phyloP scores from a whole-genome alignment of 208 protist genomes.

The Wallacemonas sp. region DNA sequence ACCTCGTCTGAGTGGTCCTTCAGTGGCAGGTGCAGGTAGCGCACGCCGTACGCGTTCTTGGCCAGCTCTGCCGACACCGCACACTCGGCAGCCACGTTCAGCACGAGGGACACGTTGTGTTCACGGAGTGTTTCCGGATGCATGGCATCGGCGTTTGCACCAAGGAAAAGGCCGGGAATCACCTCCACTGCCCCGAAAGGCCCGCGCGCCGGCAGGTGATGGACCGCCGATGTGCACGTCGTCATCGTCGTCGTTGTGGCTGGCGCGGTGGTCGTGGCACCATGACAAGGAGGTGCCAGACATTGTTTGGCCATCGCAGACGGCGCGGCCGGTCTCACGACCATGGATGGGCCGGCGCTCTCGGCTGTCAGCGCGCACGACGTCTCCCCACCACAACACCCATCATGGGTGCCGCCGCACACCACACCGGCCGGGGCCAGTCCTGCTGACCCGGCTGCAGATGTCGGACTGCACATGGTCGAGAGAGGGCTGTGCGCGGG shows the following conservation, averaged over 20 bases:
- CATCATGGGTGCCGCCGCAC: too few species aligned
- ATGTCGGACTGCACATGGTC: neutral
- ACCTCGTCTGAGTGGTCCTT: conserved; percentile 76
- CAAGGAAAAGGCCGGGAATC: conserved; percentile 69
- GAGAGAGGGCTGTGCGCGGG: neutral
- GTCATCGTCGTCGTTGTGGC: neutral
- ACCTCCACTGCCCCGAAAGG: conserved; percentile 61
- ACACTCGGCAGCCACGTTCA: conserved; percentile 76
- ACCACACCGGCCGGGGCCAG: too few species aligned
- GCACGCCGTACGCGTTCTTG: conserved; percentile 46
- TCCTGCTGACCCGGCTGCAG: neutral
- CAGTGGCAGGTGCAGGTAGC: conserved; percentile 53
- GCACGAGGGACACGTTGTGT: conserved; percentile 58
- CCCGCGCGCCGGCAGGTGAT: neutral
- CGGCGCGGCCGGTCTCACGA: too few species aligned
- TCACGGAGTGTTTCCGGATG: conserved; percentile 38
- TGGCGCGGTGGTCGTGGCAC: too few species aligned
- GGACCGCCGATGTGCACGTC: neutral
- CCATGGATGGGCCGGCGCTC: too few species aligned
- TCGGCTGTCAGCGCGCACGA: too few species aligned
- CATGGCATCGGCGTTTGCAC: conserved; percentile 46
- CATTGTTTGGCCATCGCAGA: too few species aligned
- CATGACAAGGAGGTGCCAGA: too few species aligned
- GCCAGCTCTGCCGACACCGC: conserved; percentile 37
- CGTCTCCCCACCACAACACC: too few species aligned